Percentiles rank a stretch among this genome's conserved stretches.
Evolutionary conservation across 2,329 filamentous ascomycete genomes (phyloP).

Genomic region (Cladosporium sp.): DNA sequence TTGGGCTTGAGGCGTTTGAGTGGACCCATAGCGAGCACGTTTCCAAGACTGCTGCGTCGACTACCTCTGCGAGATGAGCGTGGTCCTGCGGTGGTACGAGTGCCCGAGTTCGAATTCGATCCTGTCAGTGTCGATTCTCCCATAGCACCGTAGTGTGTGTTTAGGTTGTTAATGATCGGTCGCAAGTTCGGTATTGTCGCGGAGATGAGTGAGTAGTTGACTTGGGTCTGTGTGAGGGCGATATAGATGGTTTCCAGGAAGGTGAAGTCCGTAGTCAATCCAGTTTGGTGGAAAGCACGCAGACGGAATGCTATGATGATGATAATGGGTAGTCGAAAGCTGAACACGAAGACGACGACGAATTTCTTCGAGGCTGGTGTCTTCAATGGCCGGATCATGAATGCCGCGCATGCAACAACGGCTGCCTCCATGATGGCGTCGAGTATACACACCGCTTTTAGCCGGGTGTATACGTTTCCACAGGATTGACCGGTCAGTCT

Average conservation of each 20-base stretch:
- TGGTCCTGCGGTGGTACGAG: not conserved
- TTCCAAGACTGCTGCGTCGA: conserved; percentile 5
- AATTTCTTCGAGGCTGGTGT: conserved; percentile 16
- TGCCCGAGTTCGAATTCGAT: not conserved
- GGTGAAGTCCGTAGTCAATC: conserved; percentile 18
- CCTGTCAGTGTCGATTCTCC: conserved; percentile 11
- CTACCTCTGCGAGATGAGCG: conserved; percentile 2
- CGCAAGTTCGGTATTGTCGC: conserved; percentile 25
- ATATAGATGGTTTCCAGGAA: conserved; percentile 22
- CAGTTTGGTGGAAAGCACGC: conserved; percentile 15
- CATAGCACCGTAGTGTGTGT: conserved; percentile 23
- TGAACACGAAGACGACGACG: conserved; percentile 17
- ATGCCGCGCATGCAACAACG: conserved; percentile 13
- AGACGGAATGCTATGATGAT: conserved; percentile 22
- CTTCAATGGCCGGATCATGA: conserved; percentile 13
- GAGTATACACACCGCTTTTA: conserved; percentile 13
- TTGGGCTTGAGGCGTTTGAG: not conserved
- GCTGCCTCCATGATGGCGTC: conserved; percentile 12
- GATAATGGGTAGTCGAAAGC: conserved; percentile 20
- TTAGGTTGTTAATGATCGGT: conserved; percentile 22
- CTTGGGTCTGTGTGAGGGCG: conserved; percentile 23
- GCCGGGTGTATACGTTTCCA: not conserved
- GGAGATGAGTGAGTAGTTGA: conserved; percentile 25
- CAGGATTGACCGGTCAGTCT: conserved; percentile 10
- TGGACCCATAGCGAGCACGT: conserved; percentile 6